Conservation (phyloP, 257 asterid genomes). For the Solanum virginianum region DNA sequence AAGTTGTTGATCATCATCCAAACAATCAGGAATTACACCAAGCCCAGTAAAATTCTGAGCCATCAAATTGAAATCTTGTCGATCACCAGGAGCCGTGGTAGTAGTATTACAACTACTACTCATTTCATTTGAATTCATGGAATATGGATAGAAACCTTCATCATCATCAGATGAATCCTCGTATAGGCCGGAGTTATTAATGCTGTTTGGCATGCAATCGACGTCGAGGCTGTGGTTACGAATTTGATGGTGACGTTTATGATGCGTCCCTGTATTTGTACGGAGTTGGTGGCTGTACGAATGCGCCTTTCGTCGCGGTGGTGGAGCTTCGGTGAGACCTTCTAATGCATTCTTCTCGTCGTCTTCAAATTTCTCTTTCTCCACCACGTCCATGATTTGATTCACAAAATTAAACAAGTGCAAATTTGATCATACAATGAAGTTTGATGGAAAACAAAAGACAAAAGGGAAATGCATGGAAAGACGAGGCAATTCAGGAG, state of each 20-base stretch:
- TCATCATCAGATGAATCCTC: neutral
- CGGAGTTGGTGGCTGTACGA: constrained; percentile 65
- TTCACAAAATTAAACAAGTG: too few relatives aligned
- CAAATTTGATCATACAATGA: too few relatives aligned
- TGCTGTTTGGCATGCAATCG: constrained; percentile 23
- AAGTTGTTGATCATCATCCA: neutral
- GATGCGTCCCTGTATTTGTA: constrained; percentile 36
- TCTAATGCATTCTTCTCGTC: constrained; percentile 30
- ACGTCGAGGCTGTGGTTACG: constrained; percentile 73
- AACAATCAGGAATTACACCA: neutral
- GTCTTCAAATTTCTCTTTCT: constrained; percentile 21
- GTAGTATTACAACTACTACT: neutral
- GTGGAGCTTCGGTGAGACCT: constrained; percentile 29
- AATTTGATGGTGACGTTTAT: constrained; percentile 38
- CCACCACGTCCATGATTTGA: neutral
- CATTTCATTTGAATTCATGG: neutral
- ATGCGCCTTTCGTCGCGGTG: constrained; percentile 37
- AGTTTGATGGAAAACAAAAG: too few relatives aligned
- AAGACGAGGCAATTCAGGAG: neutral
- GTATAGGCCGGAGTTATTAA: constrained; percentile 7
- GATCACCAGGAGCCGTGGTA: neutral
- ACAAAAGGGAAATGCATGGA: neutral
- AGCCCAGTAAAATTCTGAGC: neutral
- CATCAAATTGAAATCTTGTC: neutral
- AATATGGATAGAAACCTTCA: neutral